These are phyloP conservation scores for Golubevia sp. DNA, from an alignment of 1,284 basidiomycete species.

Conservation along the genomic window DNA sequence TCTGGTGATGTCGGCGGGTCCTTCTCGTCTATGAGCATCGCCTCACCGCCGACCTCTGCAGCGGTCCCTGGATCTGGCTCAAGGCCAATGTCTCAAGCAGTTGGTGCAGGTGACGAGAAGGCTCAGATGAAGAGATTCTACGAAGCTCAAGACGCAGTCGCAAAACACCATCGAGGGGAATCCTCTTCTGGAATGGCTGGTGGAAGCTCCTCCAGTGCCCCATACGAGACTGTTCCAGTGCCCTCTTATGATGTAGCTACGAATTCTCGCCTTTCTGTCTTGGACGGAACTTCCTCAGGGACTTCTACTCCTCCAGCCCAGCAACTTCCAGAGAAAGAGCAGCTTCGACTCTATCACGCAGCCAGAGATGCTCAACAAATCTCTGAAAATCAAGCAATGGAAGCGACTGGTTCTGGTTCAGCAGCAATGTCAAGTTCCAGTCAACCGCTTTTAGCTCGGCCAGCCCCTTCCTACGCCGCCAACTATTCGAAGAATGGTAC, in stretches of 20 bases:
- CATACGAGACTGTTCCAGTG: slow-evolving; percentile 8
- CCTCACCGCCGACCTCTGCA: not conserved
- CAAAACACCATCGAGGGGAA: slow-evolving; percentile 2
- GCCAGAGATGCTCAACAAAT: slow-evolving; percentile 29
- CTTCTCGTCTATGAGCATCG: not conserved
- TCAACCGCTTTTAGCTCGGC: not conserved
- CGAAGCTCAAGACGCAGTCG: slow-evolving; percentile 9
- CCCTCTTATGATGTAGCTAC: slow-evolving; percentile 4
- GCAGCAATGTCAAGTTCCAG: not conserved
- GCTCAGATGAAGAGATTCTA: slow-evolving; percentile 10
- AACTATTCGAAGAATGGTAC: not conserved
- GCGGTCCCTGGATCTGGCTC: not conserved
- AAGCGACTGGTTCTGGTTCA: slow-evolving; percentile 1
- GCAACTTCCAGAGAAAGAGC: slow-evolving; percentile 35
- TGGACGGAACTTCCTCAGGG: not conserved
- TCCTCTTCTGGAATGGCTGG: not conserved
- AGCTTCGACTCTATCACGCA: slow-evolving; percentile 39
- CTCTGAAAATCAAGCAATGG: slow-evolving; percentile 19
- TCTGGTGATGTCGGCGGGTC: not conserved
- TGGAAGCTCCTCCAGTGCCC: not conserved
- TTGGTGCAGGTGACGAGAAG: slow-evolving; percentile 5
- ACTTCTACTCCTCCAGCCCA: slow-evolving; percentile 1
- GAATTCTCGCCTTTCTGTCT: not conserved
- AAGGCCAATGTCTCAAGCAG: not conserved
- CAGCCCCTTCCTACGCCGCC: not conserved